Base-by-base conservation (phyloP, 2,329 filamentous ascomycete genomes). In the Fusarium paranaense region DNA sequence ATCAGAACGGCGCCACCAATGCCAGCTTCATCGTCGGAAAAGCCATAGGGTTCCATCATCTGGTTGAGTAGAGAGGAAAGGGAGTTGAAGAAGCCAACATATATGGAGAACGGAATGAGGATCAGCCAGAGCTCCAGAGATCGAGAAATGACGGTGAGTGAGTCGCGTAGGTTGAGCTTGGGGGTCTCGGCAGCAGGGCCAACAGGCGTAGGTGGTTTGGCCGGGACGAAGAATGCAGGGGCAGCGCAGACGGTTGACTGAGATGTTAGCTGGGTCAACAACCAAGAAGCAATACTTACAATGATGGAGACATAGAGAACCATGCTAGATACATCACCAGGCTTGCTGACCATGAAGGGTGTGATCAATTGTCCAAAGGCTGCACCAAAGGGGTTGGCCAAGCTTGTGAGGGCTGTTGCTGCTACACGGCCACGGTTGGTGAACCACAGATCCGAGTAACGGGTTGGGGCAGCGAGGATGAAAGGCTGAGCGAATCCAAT, bases 371-470 rank as follows among this genome's bases (percentile, higher is more conserved):
- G 95, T 5, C 95, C 96, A 59, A 98, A 85, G 8, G 96, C 96
- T 25, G 93, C 95, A 16, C 96, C 96, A 61, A 98, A 89, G 0
- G 96, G 96, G 82, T 98, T 98, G 5, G 96, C 94, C 67, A 98
- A 84, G 69, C 92, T 95, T 25, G 93, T 92, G 38, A 98, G 79
- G 1, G 96, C 97, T 1, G 96, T 98, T 20, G 96, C 96, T 63
- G 93, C 92, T 14, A 98, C 94, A 64, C 97, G 90, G 9, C 95
- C 96, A 13, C 87, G 86, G 77, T 93, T 92, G 2, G 94, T 95
- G 84, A 98, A 98, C 97, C 97, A 98, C 69, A 98, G 86, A 81
- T 98, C 95, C 64, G 94, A 97, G 83, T 97, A 99, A 71, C 94
- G 88, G 0, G 97, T 96, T 1, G 97, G 96, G 0, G 96, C 95